phyloP scores from a whole-genome alignment of 345 rosid genomes.

The Boechera retrofracta region DNA sequence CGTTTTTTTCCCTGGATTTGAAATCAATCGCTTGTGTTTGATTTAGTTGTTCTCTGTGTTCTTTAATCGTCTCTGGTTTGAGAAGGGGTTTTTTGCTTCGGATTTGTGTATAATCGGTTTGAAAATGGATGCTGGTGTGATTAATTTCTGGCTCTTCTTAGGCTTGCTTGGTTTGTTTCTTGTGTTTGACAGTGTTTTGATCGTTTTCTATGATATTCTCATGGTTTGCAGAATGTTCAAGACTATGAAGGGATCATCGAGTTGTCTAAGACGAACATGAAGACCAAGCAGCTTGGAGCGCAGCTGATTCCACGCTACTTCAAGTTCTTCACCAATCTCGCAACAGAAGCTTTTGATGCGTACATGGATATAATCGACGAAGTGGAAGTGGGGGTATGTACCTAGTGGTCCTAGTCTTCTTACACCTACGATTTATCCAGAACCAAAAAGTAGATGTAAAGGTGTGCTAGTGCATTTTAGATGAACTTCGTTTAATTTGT shows the following conservation, averaged over 20 bases:
- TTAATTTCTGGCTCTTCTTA: background rate
- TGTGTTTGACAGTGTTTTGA: background rate
- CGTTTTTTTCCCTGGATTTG: background rate
- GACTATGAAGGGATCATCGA: slow-evolving; percentile 85
- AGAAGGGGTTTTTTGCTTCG: background rate
- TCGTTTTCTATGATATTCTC: background rate
- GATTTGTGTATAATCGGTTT: slow-evolving; percentile 7
- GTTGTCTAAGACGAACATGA: slow-evolving; percentile 64
- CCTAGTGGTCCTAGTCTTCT: background rate
- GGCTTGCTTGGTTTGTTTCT: background rate
- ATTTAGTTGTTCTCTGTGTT: background rate
- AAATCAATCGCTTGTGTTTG: background rate
- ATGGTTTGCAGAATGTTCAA: slow-evolving; percentile 59
- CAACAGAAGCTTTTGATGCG: slow-evolving; percentile 63
- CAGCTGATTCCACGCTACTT: slow-evolving; percentile 93
- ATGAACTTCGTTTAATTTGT: background rate
- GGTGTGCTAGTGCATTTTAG: background rate
- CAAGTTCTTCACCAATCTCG: slow-evolving; percentile 79
- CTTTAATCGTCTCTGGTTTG: background rate
- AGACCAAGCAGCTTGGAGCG: slow-evolving; percentile 88
- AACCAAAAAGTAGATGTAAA: background rate
- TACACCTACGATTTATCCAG: background rate
- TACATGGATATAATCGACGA: slow-evolving; percentile 82
- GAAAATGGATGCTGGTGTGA: background rate
- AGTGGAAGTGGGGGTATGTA: slow-evolving; percentile 77